phyloP scores from a whole-genome alignment of 257 asterid species.

The Rubia yunnanensis region DNA sequence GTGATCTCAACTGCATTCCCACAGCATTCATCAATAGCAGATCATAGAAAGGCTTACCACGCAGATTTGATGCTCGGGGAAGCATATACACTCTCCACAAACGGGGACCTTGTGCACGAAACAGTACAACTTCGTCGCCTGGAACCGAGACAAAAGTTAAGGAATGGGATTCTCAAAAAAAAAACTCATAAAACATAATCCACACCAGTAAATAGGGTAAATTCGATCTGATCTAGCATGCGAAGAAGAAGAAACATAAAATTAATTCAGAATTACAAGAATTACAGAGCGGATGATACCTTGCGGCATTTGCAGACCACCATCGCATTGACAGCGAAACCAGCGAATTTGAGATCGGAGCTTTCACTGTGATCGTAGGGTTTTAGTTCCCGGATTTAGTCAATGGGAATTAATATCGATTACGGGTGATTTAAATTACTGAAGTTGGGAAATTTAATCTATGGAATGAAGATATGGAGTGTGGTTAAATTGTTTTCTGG shows the following conservation, averaged over 20 bases:
- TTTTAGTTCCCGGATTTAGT: conserved; percentile 17
- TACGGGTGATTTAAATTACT: background rate
- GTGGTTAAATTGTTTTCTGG: too few relatives aligned
- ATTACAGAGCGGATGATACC: conserved; percentile 25
- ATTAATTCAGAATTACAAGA: conserved; percentile 18
- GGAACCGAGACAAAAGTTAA: conserved; percentile 17
- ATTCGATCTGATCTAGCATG: conserved; percentile 33
- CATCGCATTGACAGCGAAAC: conserved; percentile 40
- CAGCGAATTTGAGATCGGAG: conserved; percentile 31
- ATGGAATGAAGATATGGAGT: background rate
- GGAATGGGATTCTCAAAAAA: background rate
- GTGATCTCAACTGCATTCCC: background rate
- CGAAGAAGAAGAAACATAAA: background rate
- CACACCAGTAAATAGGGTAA: background rate
- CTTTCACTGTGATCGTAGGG: conserved; percentile 17
- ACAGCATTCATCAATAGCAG: background rate
- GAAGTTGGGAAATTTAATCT: background rate
- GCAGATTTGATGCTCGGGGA: conserved; percentile 85
- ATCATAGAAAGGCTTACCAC: conserved; percentile 42
- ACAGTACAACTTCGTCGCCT: conserved; percentile 97
- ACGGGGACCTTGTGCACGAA: conserved; percentile 97
- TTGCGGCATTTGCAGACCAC: conserved; percentile 99
- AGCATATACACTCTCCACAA: conserved; percentile 95
- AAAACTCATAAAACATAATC: background rate
- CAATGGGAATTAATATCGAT: background rate